Base-by-base conservation (phyloP, 352 stramenopile genomes). In the Phytopythium cucurbitacearum region DNA sequence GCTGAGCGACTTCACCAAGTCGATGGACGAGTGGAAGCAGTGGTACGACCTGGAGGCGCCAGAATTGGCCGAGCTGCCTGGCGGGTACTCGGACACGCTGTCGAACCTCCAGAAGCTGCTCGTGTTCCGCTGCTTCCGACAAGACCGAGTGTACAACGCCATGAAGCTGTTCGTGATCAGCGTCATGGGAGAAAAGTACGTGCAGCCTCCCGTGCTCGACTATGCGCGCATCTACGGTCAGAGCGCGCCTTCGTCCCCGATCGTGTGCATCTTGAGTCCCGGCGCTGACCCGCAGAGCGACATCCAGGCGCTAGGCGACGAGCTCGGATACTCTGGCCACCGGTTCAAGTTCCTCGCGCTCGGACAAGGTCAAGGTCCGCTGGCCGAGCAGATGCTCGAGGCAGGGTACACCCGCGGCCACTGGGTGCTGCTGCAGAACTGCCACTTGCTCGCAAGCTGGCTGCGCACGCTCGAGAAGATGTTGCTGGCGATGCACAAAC, bases 381-480 rank as follows among this genome's bases (percentile, higher is more conserved):
- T 98, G 32, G 95, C 95, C 0, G 93, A 98, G 66, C 83, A 97
- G 69, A 91, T 98, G 81, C 74, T 98, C 15, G 91, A 98, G 51
- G 84, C 76, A 4, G 92, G 91, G 0, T 91, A 88, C 51, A 80
- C 68, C 1, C 78, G 82, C 13, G 89, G 89, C 3, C 78, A 96
- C 60, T 96, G 87, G 87, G 91, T 98, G 5, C 56, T 98, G 42
- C 66, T 98, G 6, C 95, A 98, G 56, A 98, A 98, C 62, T 98
- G 95, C 57, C 95, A 98, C 59, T 68, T 98, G 61, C 69, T 98
- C 6, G 85, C 91, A 6, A 97, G 83, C 45, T 98, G 95, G 95
- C 61, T 98, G 32, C 79, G 85, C 0, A 95, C 87, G 8, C 73
- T 98, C 1, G 95, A 98, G 67, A 97, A 97, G 48, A 96, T 91